phyloP scores from a whole-genome alignment of 148 eudicot species.

The Camellia sinensis region DNA sequence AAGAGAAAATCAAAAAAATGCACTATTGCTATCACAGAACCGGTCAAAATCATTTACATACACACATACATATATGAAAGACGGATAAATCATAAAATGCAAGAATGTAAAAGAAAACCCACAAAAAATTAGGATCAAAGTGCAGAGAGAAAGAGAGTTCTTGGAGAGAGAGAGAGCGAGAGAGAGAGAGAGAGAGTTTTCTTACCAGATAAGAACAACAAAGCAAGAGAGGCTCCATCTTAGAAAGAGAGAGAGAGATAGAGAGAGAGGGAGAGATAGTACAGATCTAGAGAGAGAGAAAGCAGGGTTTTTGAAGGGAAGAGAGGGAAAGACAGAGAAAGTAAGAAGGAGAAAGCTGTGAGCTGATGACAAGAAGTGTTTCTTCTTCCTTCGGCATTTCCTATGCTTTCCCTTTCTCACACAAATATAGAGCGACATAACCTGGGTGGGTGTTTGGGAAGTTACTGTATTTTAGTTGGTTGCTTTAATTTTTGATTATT shows the following conservation, averaged over 20 bases:
- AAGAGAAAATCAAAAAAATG: conserved; percentile 5
- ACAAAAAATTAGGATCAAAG: no score
- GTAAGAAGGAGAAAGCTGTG: conserved; percentile 12
- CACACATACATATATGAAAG: no score
- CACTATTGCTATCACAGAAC: not conserved
- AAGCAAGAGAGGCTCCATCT: conserved; percentile 11
- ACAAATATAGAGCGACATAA: not conserved
- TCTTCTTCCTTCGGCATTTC: conserved; percentile 41
- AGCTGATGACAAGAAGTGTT: conserved; percentile 20
- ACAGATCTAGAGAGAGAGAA: conserved; percentile 25
- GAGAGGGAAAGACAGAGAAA: not conserved
- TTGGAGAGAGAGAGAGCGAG: no score
- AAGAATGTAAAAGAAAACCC: no score
- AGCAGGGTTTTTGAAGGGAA: not conserved
- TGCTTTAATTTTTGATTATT: no score
- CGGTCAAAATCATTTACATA: no score
- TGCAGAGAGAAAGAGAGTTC: no score
- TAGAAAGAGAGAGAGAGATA: not conserved
- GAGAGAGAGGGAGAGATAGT: conserved; percentile 5
- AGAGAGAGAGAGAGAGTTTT: conserved; percentile 6
- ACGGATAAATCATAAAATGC: no score
- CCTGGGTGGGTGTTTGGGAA: no score
- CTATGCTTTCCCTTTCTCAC: conserved; percentile 33
- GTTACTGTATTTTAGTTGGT: no score
- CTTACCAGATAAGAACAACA: not conserved